These are phyloP conservation scores for Kurtzmaniella quercitrusa DNA, from an alignment of 1,139 yeast genomes.

Conservation along the genomic window DNA sequence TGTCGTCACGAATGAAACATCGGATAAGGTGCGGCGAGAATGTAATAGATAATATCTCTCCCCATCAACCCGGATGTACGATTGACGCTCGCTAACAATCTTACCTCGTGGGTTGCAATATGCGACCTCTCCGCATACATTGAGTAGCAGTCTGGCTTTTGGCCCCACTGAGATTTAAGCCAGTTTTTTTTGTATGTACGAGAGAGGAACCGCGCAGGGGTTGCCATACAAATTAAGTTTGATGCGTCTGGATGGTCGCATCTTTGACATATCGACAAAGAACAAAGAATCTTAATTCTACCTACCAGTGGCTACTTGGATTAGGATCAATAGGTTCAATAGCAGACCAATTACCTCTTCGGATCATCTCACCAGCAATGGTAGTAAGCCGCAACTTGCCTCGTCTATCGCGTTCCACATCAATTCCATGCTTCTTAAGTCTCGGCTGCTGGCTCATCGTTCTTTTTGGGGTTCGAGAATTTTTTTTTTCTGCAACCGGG, in stretches of 20 bases:
- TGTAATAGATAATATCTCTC: background rate
- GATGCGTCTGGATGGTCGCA: background rate
- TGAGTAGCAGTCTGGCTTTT: background rate
- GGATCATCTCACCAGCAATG: background rate
- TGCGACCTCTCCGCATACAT: background rate
- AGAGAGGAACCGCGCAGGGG: background rate
- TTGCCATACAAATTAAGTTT: background rate
- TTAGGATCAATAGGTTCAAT: background rate
- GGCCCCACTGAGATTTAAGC: background rate
- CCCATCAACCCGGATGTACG: background rate
- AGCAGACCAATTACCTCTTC: background rate
- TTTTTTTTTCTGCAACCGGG: background rate
- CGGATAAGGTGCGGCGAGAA: background rate
- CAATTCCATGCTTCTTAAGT: background rate
- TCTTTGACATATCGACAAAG: background rate
- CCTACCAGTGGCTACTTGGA: background rate
- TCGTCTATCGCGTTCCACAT: background rate
- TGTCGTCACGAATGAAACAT: background rate
- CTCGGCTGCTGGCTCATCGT: conserved; percentile 1
- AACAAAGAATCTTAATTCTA: background rate
- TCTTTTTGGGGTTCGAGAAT: background rate
- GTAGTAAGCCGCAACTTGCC: background rate
- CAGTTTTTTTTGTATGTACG: background rate
- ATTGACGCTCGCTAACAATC: background rate
- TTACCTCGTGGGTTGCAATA: background rate